Base-by-base conservation (phyloP, 2,329 filamentous ascomycete species). In the Ramularia endophylla region DNA sequence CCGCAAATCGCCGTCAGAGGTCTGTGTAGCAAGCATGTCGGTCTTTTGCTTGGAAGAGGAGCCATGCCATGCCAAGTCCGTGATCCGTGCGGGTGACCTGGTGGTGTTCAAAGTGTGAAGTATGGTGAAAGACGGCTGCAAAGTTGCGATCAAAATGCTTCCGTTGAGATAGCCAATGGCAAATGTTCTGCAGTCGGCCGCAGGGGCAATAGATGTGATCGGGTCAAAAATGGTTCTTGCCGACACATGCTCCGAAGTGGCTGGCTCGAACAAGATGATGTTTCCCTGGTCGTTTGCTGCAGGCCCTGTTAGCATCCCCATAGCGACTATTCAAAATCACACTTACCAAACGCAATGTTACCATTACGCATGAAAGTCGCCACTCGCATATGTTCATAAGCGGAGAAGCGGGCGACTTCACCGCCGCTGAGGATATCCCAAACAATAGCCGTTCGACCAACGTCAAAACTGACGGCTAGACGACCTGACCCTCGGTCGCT, bases 151-250 rank as follows among this genome's bases (percentile, higher is more conserved):
- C 34, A 98, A 70, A 12, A 97, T 84, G 7, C 90, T 94, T 36
- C 92, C 92, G 67, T 97, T 98, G 61, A 90, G 81, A 64, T 95
- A 97, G 17, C 92, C 92, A 65, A 98, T 92, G 5, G 92, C 90
- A 72, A 95, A 97, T 8, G 89, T 95, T 54, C 87, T 80, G 65
- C 87, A 95, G 64, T 98, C 92, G 12, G 83, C 73, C 18, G 86
- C 83, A 17, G 92, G 92, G 32, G 92, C 90, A 48, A 98, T 68
- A 40, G 92, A 83, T n/a, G 89, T 95, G 38, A 98, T 87, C 20
- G 90, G 85, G 57, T 97, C 92, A 61, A 94, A 94, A 48, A 97
- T 87, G 1, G 92, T 98, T 57, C 88, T 78, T 22, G 87, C 80
- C 4, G 88, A 95, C 33, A 94, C 81, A 61, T 97, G 88, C 62